Percentiles rank a stretch among this genome's conserved stretches.
Evolutionary conservation across 495 filamentous ascomycete genomes (phyloP).

Genomic region (Amniculicola lignicola): DNA sequence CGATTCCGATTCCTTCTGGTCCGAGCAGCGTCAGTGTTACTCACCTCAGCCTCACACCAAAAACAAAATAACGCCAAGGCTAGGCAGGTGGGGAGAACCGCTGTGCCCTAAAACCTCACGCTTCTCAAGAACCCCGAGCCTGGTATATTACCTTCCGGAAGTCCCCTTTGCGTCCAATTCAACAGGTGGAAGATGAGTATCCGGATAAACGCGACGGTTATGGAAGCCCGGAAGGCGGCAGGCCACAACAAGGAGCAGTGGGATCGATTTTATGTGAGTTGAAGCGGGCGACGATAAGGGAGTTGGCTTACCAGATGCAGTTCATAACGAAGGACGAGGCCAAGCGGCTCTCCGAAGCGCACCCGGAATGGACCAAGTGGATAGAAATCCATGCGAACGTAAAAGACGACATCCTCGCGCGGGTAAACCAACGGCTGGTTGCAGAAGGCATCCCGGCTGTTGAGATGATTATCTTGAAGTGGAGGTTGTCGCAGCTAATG

Average conservation of each 20-base stretch:
- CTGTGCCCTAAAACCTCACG: constrained; percentile 32
- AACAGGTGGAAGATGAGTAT: constrained; percentile 21
- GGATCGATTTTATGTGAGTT: constrained; percentile 32
- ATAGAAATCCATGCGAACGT: constrained; percentile 28
- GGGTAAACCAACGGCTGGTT: constrained; percentile 23
- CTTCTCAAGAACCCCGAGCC: constrained; percentile 22
- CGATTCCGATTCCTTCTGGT: constrained; percentile 31
- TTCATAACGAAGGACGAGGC: constrained; percentile 30
- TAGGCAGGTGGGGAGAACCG: constrained; percentile 28
- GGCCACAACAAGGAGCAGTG: constrained; percentile 28
- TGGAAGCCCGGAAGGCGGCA: constrained; percentile 14
- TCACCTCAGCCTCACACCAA: constrained; percentile 31
- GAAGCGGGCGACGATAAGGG: neutral
- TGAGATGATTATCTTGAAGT: constrained; percentile 27
- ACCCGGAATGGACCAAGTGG: constrained; percentile 27
- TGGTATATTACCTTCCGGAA: constrained; percentile 3
- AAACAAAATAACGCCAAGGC: constrained; percentile 30
- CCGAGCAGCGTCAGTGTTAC: constrained; percentile 29
- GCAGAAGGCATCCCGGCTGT: constrained; percentile 26
- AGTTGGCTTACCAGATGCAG: constrained; percentile 6
- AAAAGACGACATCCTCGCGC: constrained; percentile 19
- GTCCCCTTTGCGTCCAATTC: neutral
- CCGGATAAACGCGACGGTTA: constrained; percentile 21
- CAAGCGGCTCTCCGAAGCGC: constrained; percentile 18
- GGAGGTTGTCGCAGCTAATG: constrained; percentile 26